Base-by-base conservation (phyloP, 228 moss, liverwort and hornwort species). In the Sphagnum fallax region DNA sequence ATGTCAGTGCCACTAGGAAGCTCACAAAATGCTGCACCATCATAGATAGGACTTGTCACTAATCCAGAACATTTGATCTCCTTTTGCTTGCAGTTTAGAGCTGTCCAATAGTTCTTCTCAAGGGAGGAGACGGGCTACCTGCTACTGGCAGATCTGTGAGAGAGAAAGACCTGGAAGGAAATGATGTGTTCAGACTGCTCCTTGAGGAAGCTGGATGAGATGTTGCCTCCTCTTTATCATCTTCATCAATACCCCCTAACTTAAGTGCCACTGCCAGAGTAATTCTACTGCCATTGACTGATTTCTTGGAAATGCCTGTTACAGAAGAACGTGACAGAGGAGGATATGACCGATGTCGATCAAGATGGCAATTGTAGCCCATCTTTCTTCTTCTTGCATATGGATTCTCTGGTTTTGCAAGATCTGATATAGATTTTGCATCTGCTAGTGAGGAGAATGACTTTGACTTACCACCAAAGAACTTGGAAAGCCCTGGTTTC, bases 391-490 rank as follows among this genome's bases (percentile, higher is more conserved):
- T 76, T 80, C 77, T 95, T 72, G 90, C 84, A 66, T 83, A 95
- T 1, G 92, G 89, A 50, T 95, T 90, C 52, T 84, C 89, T 4
- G 95, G 92, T 70, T 95, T 95, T 4, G 84, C 95, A n/a, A 95
- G 70, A 68, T 95, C 88, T 47, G 77, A 77, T 2, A 95, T 79
- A 0, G 82, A 70, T 49, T 85, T 76, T 5, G 90, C 90, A 6
- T 88, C 90, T 5, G 87, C 90, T n/a, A 95, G 63, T 0, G 88
- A 89, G 49, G 88, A 78, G 72, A 95, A 95, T 7, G 95, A 95
- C 11, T 84, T 86, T 0, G 92, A 90, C 77, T 92, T 92, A 10
- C 95, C 95, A 10, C 83, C 87, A 69, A 88, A 95, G 62, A 88
- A 95, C 74, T 84, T 92, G 0, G 95, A 95, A 49, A 95, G 65